Base-by-base conservation (phyloP, 208 protist genomes). In the Leishmania arabica region DNA sequence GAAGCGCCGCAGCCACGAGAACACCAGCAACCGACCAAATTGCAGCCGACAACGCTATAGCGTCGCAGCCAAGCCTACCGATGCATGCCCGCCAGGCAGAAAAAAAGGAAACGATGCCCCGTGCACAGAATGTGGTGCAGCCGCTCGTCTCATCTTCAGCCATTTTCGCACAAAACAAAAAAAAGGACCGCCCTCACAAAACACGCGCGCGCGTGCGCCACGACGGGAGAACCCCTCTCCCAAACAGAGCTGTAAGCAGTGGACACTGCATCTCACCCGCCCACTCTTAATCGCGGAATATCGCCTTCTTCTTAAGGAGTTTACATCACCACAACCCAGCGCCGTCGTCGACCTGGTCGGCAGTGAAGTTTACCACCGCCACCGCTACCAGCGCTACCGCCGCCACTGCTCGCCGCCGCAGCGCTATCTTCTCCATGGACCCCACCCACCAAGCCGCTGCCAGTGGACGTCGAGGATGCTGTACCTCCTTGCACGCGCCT, bases 311-410 rank as follows among this genome's bases (percentile, higher is more conserved):
- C 69, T 65, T 24, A 4, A 24, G 58, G 21, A 37, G 21, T 54
- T 40, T 24, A 37, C 15, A 31, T n/a, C 21, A 53, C 27, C 40
- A 73, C 45, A 34, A 21, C 69, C 69, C 72, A 76, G 51, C 75
- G 80, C 75, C 75, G 66, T 51, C 56, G 72, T 27, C 72, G 40
- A 6, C 73, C 70, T 58, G 83, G 42, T 68, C 77, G 81, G 51
- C 45, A 69, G 68, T 80, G 75, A 53, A 64, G 21, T 58, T 69
- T 79, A 17, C 72, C 80, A 6, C 40, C 78, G 34, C 34, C 19
- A 9, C 62, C 80, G 21, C 78, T 75, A n/a, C 49, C 40, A 9
- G 37, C 21, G 27, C 49, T 47, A 6, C 53, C 24, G 6, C 34
- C 34, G 34, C 73, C 49, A 45, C 42, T 73, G 37, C 11, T 31